phyloP scores from a whole-genome alignment of 257 asterid genomes.

The Nicotiana otophora region DNA sequence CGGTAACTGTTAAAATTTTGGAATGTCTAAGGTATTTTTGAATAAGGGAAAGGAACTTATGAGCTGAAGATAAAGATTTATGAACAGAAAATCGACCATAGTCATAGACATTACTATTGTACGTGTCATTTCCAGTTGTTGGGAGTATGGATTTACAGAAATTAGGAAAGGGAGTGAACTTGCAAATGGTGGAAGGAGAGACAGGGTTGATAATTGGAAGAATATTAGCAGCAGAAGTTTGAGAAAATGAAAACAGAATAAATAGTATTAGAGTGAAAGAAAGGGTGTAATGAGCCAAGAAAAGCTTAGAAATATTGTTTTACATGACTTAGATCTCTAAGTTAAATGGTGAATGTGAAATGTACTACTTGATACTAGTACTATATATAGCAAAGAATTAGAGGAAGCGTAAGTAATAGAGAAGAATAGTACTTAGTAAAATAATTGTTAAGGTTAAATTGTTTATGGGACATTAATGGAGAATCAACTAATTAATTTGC shows the following conservation, averaged over 20 bases:
- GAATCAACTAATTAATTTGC: background rate
- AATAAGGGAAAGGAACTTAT: background rate
- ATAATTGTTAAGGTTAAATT: background rate
- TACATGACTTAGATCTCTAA: background rate
- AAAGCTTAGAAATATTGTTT: background rate
- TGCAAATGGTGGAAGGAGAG: constrained; percentile 13
- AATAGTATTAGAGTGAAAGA: background rate
- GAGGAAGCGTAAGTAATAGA: background rate
- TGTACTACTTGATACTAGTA: background rate
- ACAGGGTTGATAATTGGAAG: background rate
- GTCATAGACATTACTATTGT: constrained; percentile 11
- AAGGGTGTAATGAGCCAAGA: background rate
- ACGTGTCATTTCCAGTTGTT: constrained; percentile 6
- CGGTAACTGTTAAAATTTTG: background rate
- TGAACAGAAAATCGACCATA: constrained; percentile 14
- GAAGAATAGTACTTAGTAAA: background rate
- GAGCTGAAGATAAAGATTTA: constrained; percentile 3
- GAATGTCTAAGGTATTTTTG: background rate
- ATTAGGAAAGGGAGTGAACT: constrained; percentile 12
- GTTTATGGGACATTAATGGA: background rate
- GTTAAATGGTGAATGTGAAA: background rate
- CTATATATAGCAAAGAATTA: background rate
- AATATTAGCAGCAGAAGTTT: background rate
- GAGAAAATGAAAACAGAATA: background rate
- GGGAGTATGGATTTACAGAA: constrained; percentile 15